A percentile compares a stretch with the other conserved stretches of the same genome.
These are phyloP conservation scores for Immersiporthe knoxdaviesiana DNA, from an alignment of 2,329 filamentous ascomycete genomes.

Conservation along the genomic window DNA sequence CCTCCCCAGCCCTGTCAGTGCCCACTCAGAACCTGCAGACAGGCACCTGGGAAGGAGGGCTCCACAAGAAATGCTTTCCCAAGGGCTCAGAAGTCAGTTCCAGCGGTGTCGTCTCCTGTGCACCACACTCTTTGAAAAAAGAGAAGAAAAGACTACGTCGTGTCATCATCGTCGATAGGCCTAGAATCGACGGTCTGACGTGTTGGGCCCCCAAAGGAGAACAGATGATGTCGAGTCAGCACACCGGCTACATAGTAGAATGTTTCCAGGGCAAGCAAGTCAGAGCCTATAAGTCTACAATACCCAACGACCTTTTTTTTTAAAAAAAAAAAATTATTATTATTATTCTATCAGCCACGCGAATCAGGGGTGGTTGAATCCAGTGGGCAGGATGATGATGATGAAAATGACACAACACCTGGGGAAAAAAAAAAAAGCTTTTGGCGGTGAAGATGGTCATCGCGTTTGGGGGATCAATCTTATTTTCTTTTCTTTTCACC, in stretches of 20 bases:
- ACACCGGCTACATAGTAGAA: constrained; percentile 51
- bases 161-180: constrained; percentile 34
- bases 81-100: constrained; percentile 33
- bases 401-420: too few species aligned
- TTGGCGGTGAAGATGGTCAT: constrained; percentile 9
- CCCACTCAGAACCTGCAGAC: constrained; percentile 31
- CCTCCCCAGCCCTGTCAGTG: constrained; percentile 4
- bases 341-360: constrained; percentile 58
- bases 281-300: constrained; percentile 52
- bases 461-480: constrained; percentile 8
- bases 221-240: constrained; percentile 44
- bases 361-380: constrained; percentile 62
- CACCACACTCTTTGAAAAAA: too few species aligned
- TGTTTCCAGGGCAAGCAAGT: constrained; percentile 52
- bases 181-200: constrained; percentile 36
- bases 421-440: neutral
- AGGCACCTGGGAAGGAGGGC: constrained; percentile 15
- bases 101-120: constrained; percentile 33
- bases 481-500: neutral
- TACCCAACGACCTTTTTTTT: too few species aligned
- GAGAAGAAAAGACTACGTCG: constrained; percentile 42
- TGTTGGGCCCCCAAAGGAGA: constrained; percentile 36
- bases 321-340: too few species aligned
- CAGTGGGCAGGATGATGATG: constrained; percentile 52
- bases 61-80: constrained; percentile 41